These are phyloP conservation scores for Fusarium longipes DNA, from an alignment of 2,329 filamentous ascomycete species.

Conservation along the genomic window DNA sequence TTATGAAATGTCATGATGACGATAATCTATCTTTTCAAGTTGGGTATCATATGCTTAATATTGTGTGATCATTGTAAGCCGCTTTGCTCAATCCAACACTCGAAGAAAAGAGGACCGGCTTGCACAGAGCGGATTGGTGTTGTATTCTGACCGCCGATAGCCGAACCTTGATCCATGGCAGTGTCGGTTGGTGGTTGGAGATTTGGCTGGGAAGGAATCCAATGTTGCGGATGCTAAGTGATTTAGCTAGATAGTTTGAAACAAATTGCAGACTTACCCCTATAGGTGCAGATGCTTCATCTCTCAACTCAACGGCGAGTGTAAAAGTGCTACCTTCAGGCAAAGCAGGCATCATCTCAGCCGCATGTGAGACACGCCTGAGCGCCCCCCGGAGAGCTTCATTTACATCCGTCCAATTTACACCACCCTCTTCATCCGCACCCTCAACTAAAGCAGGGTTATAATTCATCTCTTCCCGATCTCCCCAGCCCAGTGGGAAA, in stretches of 20 bases:
- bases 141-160: slow-evolving; percentile 55
- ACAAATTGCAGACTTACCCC: slow-evolving; percentile 57
- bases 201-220: slow-evolving; percentile 67
- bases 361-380: slow-evolving; percentile 69
- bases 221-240: slow-evolving; percentile 67
- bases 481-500: slow-evolving; percentile 57
- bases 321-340: slow-evolving; percentile 78
- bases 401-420: slow-evolving; percentile 71
- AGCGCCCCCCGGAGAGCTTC: slow-evolving; percentile 79
- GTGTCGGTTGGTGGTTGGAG: slow-evolving; percentile 54
- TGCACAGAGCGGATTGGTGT: slow-evolving; percentile 65
- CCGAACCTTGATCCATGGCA: slow-evolving; percentile 45
- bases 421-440: slow-evolving; percentile 38
- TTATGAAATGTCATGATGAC: slow-evolving; percentile 43
- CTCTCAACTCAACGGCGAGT: slow-evolving; percentile 77
- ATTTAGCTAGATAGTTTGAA: slow-evolving; percentile 13
- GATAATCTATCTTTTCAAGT: slow-evolving; percentile 29
- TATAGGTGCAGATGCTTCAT: slow-evolving; percentile 68
- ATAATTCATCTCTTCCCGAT: slow-evolving; percentile 36
- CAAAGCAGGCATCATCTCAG: slow-evolving; percentile 66
- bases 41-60: slow-evolving; percentile 20
- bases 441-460: slow-evolving; percentile 43
- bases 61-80: background rate
- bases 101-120: slow-evolving; percentile 71
- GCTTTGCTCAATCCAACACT: slow-evolving; percentile 70